Evolutionary conservation across 2,329 filamentous ascomycete genomes (phyloP).

Genomic region (Clarireedia monteithiana): DNA sequence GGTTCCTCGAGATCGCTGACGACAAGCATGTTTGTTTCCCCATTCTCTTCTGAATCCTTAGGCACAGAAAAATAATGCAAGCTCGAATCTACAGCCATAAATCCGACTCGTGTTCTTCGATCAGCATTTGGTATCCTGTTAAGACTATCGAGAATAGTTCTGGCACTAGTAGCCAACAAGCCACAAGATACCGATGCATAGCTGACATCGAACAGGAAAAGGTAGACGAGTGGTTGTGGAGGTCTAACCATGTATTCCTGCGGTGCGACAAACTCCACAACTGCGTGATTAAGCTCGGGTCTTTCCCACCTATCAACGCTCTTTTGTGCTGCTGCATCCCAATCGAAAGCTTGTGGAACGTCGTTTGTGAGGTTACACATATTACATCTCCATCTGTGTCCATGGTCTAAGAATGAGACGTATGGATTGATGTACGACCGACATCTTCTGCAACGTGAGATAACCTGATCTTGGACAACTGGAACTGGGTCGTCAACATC

Average conservation of each 20-base stretch:
- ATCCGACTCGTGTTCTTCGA: conserved; percentile 82
- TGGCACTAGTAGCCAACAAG: conserved; percentile 81
- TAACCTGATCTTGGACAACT: conserved; percentile 92
- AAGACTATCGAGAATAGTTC: conserved; percentile 90
- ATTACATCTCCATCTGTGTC: conserved; percentile 97
- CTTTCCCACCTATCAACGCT: conserved; percentile 87
- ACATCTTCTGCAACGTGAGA: conserved; percentile 91
- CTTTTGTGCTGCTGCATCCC: conserved; percentile 89
- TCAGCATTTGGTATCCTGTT: conserved; percentile 98
- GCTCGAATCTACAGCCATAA: conserved; percentile 90
- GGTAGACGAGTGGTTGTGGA: conserved; percentile 88
- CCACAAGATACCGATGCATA: conserved; percentile 84
- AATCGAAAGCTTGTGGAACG: conserved; percentile 97
- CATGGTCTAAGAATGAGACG: conserved; percentile 91
- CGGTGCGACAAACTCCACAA: conserved; percentile 94
- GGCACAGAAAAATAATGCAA: conserved; percentile 95
- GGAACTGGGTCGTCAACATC: conserved; percentile 88
- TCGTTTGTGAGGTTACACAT: conserved; percentile 99
- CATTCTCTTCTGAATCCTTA: conserved; percentile 76
- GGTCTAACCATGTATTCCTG: conserved; percentile 99
- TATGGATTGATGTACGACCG: conserved; percentile 97
- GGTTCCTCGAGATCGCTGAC: conserved; percentile 94
- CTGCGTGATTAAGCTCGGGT: conserved; percentile 88
- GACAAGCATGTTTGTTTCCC: conserved; percentile 84
- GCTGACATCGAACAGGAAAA: conserved; percentile 93